Base-by-base conservation (phyloP, 2,329 filamentous ascomycete species). In the Knoxdaviesia capensis region DNA sequence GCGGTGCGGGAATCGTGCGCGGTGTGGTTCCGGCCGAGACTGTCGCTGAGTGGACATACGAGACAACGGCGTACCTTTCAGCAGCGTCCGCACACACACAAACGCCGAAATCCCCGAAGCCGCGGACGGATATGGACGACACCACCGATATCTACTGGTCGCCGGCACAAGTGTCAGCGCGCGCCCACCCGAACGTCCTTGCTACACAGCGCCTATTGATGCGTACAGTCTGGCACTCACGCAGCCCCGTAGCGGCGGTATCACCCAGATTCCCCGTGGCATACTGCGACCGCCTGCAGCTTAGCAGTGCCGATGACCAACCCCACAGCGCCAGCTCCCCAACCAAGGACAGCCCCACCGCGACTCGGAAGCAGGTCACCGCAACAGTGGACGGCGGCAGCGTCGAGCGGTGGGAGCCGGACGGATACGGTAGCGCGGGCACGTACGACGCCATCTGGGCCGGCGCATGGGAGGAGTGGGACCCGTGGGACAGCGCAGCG, bases 391-490 rank as follows among this genome's bases (percentile, higher is more conserved):
- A 80, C 47, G 71, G 72, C n/a, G 76, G 75, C 8, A 72, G 69
- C 36, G 63, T 76, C 4, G 74, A 80, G 49, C 62, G 75, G n/a
- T 80, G 75, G 75, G 75, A 80, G 51, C 63, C 69, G 20, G 63
- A 68, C 7, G 73, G 74, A 31, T 80, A 80, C 49, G 66, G 69
- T 4, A 57, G 53, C 8, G 59, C 69, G 6, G 60, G 63, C 5
- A 77, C 80, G 3, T 88, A 86, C 54, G 64, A 70, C 40, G 58
- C 68, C 31, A 71, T 88, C 41, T 76, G 77, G 48, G 57, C 69
- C 38, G 83, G 82, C 0, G 57, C 66, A 6, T 87, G 80, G 80
- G 81, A 87, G 52, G 61, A 73, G 3, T 84, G 80, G 52, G 78
- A 87, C 50, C 73, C 81, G 0, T 87, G 77, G 71, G 80, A 87